A percentile compares a stretch with the other conserved stretches of the same genome.
Evolutionary conservation across 768 basidiomycete species (phyloP).

Genomic region (Cystobasidium onofrii): DNA sequence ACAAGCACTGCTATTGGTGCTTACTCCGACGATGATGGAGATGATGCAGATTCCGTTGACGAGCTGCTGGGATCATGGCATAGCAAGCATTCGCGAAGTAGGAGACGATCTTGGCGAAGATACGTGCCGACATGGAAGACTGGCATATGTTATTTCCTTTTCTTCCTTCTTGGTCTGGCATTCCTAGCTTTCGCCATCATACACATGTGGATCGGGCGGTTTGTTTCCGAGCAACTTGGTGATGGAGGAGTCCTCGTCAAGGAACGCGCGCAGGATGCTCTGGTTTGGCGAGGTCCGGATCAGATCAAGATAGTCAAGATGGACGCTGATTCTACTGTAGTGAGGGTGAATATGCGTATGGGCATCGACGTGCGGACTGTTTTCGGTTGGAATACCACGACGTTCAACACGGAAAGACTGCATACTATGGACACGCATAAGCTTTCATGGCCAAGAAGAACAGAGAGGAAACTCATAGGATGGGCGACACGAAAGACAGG

Average conservation of each 20-base stretch:
- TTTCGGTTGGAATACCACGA: conserved; percentile 19
- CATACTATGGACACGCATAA: neutral
- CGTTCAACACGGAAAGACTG: neutral
- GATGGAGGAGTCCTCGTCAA: conserved; percentile 10
- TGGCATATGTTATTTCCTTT: neutral
- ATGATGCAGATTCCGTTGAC: neutral
- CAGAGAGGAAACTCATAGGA: conserved; percentile 12
- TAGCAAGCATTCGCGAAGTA: neutral
- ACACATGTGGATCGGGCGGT: conserved; percentile 28
- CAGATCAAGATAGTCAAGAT: conserved; percentile 17
- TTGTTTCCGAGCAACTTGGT: conserved; percentile 26
- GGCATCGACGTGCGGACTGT: conserved; percentile 24
- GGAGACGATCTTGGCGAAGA: neutral
- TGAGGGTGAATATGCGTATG: conserved; percentile 21
- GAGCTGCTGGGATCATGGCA: neutral
- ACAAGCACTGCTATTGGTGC: neutral
- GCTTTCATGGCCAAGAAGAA: neutral
- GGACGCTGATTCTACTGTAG: neutral
- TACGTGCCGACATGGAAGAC: neutral
- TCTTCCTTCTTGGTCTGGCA: conserved; percentile 1
- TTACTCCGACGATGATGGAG: conserved; percentile 6
- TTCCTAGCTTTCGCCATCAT: conserved; percentile 26
- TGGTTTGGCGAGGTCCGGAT: conserved; percentile 23
- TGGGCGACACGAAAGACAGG: conserved; percentile 10
- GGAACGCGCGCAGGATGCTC: conserved; percentile 8